Evolutionary conservation across 306 rosid genomes (phyloP), one percentile per base, ranked within the genome.

Genomic region (Dryas drummondii): DNA sequence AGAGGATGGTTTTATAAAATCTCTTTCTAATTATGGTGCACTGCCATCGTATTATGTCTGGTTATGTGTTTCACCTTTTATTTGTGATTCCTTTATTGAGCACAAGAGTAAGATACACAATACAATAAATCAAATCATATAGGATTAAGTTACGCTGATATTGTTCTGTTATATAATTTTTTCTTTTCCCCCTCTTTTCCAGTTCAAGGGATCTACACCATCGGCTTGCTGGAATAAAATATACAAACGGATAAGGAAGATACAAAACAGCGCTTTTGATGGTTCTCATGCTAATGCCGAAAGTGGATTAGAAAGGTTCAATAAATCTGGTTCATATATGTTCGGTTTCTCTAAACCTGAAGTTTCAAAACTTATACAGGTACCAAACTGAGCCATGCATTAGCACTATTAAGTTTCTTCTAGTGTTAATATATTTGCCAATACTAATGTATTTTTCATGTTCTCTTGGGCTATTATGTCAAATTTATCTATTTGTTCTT

Each of bases 141-240:
- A 44, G 22, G 17, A 61, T 74, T 22, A 16, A 46, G 9, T 48
- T 49, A 42, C 50, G 26, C 50, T 22, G 26, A 51, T 74, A 8
- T 53, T 75, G 49, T 74, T 62, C 50, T 70, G 59, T 83, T 51
- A 13, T 52, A 19, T 60, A 49, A 32, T 32, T 32, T 81, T 69
- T 49, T 48, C 55, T 53, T 55, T 55, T 72, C 26, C 10, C 68
- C 22, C 15, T 73, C 64, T 66, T 71, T 56, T 82, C 55, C 85
- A 94, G 98, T 90, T 91, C 81, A 84, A 85, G 71, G 97, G 91
- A 76, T 67, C 81, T 81, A 90, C 96, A 53, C 97, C 98, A 42
- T 87, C 97, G 51, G 79, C 88, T 80, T 94, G 98, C 90, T 94
- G 98, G 98, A 82, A 82, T 77, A 87, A 94, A 86, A 80, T 94